Conservation (phyloP, 2,329 filamentous ascomycete genomes). For the Drechslerella stenobrocha region DNA sequence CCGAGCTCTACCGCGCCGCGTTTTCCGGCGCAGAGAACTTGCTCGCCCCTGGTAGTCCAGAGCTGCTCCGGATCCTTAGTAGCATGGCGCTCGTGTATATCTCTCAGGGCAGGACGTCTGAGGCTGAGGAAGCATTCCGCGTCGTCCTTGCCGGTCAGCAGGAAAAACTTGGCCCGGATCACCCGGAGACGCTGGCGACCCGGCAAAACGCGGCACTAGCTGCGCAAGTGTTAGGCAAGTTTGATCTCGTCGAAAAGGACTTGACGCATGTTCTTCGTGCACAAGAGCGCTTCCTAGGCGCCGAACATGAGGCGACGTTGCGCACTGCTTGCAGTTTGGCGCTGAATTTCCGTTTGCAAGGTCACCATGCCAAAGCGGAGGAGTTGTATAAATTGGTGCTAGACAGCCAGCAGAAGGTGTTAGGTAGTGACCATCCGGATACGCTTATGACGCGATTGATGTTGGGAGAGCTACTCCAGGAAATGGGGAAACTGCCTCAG, state of each 20-base stretch:
- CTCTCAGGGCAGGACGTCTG: not conserved
- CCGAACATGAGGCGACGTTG: slow-evolving; percentile 5
- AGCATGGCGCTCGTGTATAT: slow-evolving; percentile 9
- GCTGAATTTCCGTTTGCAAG: slow-evolving; percentile 1
- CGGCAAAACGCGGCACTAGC: slow-evolving; percentile 11
- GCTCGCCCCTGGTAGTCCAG: slow-evolving; percentile 8
- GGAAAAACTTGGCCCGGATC: slow-evolving; percentile 7
- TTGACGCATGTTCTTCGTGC: slow-evolving; percentile 1
- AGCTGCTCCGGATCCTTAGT: slow-evolving; percentile 12
- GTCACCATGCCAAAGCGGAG: not conserved
- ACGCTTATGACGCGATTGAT: slow-evolving; percentile 11
- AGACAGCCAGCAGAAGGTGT: not conserved
- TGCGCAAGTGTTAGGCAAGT: slow-evolving; percentile 3
- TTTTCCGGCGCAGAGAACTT: not conserved
- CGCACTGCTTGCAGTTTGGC: slow-evolving; percentile 12
- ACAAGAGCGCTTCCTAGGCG: slow-evolving; percentile 4
- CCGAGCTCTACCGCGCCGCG: slow-evolving; percentile 5
- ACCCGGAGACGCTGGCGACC: slow-evolving; percentile 5
- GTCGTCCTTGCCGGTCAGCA: slow-evolving; percentile 8
- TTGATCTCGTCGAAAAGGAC: slow-evolving; percentile 5
- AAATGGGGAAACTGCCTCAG: slow-evolving; percentile 2
- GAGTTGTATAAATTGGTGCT: slow-evolving; percentile 5
- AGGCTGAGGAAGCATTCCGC: slow-evolving; percentile 12
- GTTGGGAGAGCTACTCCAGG: slow-evolving; percentile 5
- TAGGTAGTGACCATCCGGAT: not conserved